These are phyloP conservation scores for Ophiocordyceps camponoti-floridani DNA, from an alignment of 2,329 filamentous ascomycete species.

Conservation along the genomic window DNA sequence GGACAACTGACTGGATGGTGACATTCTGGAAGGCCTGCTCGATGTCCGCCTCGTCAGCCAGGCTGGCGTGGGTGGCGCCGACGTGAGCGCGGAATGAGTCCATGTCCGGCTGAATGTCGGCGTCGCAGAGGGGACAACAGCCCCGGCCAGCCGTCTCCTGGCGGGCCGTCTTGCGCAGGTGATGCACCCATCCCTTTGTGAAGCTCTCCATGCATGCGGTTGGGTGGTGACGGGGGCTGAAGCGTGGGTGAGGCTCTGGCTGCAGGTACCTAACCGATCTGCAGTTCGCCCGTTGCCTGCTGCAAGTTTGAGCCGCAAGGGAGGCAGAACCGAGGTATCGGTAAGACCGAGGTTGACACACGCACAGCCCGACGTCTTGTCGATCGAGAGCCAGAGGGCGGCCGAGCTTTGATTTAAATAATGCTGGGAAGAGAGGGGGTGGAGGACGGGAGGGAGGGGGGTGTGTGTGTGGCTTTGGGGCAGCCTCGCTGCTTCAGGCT, in stretches of 20 bases:
- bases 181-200: conserved; percentile 7
- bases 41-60: conserved; percentile 9
- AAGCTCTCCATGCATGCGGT: conserved; percentile 2
- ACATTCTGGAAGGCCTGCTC: conserved; percentile 8
- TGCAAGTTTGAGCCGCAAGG: neutral
- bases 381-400: neutral
- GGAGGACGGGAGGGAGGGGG: no score
- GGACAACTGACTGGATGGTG: conserved; percentile 2
- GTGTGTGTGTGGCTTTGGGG: no score
- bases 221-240: neutral
- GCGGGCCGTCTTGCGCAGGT: conserved; percentile 8
- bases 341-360: neutral
- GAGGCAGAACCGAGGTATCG: neutral
- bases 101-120: conserved; percentile 8
- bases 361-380: no score
- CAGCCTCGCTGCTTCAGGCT: no score
- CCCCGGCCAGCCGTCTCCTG: conserved; percentile 5
- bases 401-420: no score
- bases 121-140: conserved; percentile 9
- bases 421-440: no score
- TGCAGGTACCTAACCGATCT: neutral
- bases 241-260: no score
- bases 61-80: conserved; percentile 5
- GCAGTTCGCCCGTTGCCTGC: neutral
- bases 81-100: conserved; percentile 11